Percentiles rank a stretch among this genome's conserved stretches.
These are phyloP conservation scores for Juglanconis sp. DNA, from an alignment of 2,329 filamentous ascomycete genomes.

Conservation along the genomic window DNA sequence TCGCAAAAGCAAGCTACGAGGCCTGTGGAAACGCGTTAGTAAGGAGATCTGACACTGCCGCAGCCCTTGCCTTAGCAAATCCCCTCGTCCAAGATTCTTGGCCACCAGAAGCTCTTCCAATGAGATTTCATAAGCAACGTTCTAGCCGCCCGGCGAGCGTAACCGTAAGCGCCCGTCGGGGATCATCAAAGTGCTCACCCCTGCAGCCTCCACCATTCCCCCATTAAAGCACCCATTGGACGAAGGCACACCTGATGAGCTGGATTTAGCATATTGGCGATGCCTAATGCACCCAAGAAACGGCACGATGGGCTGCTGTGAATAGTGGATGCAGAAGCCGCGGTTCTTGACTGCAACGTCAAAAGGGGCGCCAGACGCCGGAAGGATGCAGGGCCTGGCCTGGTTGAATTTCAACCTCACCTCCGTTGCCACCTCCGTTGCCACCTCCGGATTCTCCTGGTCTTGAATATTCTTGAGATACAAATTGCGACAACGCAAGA, in stretches of 20 bases:
- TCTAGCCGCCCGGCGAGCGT: slow-evolving; percentile 6
- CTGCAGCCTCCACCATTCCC: slow-evolving; percentile 2
- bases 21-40: too few relatives aligned
- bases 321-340: slow-evolving; percentile 4
- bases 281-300: neutral
- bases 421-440: neutral
- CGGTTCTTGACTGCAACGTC: slow-evolving; percentile 5
- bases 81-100: neutral
- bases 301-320: neutral
- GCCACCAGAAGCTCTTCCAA: neutral
- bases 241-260: neutral
- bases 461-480: neutral
- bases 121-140: neutral
- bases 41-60: too few relatives aligned
- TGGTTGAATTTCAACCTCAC: slow-evolving; percentile 4
- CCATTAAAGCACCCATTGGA: slow-evolving; percentile 10
- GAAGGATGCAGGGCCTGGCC: slow-evolving; percentile 1
- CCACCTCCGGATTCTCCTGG: neutral
- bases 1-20: too few relatives aligned
- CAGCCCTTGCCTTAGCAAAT: neutral
- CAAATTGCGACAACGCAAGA: neutral
- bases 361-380: neutral
- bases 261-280: slow-evolving; percentile 2
- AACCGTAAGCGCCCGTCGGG: slow-evolving; percentile 7
- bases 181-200: slow-evolving; percentile 1